phyloP scores from a whole-genome alignment of 2,329 filamentous ascomycete genomes.

The Trichoderma gracile region DNA sequence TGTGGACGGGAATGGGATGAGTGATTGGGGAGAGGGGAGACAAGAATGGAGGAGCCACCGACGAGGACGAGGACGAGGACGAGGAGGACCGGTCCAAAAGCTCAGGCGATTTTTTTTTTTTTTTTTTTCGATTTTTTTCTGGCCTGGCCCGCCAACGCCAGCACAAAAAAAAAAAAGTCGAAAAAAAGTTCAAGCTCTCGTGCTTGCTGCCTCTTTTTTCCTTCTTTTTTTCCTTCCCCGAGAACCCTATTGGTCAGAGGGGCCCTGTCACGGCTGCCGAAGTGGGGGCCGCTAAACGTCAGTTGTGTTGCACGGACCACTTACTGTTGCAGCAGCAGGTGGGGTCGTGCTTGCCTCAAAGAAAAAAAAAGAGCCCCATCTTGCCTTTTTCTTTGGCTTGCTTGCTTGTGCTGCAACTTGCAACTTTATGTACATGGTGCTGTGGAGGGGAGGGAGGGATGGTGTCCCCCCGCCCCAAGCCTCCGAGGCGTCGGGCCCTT shows the following conservation, averaged over 20 bases:
- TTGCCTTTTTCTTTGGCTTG: neutral
- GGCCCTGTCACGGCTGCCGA: slow-evolving; percentile 39
- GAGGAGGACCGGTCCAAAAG: slow-evolving; percentile 16
- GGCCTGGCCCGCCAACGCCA: slow-evolving; percentile 31
- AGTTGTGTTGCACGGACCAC: slow-evolving; percentile 31
- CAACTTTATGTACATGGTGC: no score
- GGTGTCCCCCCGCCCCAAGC: neutral
- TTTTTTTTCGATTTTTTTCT: slow-evolving; percentile 32
- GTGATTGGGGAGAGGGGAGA: neutral
- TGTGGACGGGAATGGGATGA: slow-evolving; percentile 20
- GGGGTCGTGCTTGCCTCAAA: no score
- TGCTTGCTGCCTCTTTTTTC: slow-evolving; percentile 43
- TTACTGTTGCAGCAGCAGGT: slow-evolving; percentile 15
- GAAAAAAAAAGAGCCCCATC: no score
- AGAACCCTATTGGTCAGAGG: slow-evolving; percentile 37
- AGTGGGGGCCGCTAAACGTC: slow-evolving; percentile 39
- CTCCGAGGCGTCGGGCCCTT: slow-evolving; percentile 4
- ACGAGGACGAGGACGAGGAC: no score
- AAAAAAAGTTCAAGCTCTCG: slow-evolving; percentile 36
- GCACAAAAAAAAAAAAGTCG: slow-evolving; percentile 22
- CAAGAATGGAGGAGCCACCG: no score
- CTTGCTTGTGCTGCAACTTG: no score
- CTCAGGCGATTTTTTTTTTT: slow-evolving; percentile 32
- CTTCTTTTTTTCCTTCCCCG: slow-evolving; percentile 42
- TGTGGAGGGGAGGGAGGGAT: no score